Conservation (phyloP, 2,329 filamentous ascomycete genomes). For the Fusarium sp. region DNA sequence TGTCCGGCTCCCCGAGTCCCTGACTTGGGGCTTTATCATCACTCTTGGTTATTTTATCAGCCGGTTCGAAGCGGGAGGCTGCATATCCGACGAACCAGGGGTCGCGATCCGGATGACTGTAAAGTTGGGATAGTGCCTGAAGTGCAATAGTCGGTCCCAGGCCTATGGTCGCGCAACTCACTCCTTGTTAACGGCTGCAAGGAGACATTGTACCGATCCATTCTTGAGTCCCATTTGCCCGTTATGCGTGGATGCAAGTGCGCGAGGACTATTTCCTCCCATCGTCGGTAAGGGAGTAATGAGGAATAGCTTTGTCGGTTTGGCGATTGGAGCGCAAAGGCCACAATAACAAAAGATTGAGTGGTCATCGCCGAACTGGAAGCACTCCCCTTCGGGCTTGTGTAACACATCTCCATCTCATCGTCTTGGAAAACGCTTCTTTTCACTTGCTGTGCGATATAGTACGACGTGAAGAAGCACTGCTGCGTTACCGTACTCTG, state of each 20-base stretch:
- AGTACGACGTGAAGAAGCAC: slow-evolving; percentile 16
- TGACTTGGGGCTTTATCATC: background rate
- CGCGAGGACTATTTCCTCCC: background rate
- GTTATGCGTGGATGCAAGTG: background rate
- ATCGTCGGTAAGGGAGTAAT: slow-evolving; percentile 1
- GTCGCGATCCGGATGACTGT: background rate
- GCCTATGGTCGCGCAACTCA: slow-evolving; percentile 33
- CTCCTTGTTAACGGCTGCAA: slow-evolving; percentile 32
- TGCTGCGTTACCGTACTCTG: slow-evolving; percentile 7
- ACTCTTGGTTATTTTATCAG: slow-evolving; percentile 5
- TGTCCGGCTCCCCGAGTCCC: background rate
- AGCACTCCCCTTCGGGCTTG: slow-evolving; percentile 35
- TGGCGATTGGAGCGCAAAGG: background rate
- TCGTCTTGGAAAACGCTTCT: slow-evolving; percentile 27
- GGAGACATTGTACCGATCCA: slow-evolving; percentile 23
- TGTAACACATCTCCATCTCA: slow-evolving; percentile 18
- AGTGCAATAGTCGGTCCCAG: slow-evolving; percentile 15
- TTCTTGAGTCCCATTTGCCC: slow-evolving; percentile 1
- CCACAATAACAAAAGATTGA: slow-evolving; percentile 8
- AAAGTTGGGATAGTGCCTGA: background rate
- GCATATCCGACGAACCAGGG: slow-evolving; percentile 40
- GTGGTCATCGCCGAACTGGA: slow-evolving; percentile 44
- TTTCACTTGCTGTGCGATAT: slow-evolving; percentile 7
- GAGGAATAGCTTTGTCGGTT: background rate
- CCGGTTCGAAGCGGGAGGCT: slow-evolving; percentile 32